These are phyloP conservation scores for Microbotryum violaceum DNA, from an alignment of 1,284 basidiomycete species.

Conservation along the genomic window DNA sequence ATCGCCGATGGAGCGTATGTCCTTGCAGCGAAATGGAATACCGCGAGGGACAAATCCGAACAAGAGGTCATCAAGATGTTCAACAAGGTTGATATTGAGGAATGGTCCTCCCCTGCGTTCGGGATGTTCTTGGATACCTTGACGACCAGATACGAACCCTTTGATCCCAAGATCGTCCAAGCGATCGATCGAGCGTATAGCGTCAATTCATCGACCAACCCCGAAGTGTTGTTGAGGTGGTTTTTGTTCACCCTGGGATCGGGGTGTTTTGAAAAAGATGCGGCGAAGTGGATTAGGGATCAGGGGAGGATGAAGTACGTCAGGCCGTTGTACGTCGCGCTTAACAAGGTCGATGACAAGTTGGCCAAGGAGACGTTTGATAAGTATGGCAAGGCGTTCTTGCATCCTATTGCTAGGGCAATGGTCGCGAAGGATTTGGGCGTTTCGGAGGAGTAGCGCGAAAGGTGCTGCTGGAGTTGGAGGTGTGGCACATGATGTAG, in stretches of 20 bases:
- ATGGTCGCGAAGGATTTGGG: conserved; percentile 57
- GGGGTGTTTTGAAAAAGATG: conserved; percentile 43
- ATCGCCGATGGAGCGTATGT: conserved; percentile 56
- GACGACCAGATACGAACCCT: conserved; percentile 44
- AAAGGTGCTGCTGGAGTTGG: not conserved
- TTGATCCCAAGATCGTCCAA: conserved; percentile 49
- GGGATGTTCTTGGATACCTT: conserved; percentile 61
- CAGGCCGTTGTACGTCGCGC: conserved; percentile 47
- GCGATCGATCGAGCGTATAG: conserved; percentile 56
- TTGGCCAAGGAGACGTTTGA: conserved; percentile 53
- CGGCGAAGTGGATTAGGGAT: conserved; percentile 28
- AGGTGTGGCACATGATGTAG: not conserved
- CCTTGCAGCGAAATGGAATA: conserved; percentile 71
- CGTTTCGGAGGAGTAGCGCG: no score
- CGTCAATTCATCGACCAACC: conserved; percentile 52
- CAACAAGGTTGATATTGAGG: conserved; percentile 50
- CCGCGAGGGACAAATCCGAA: conserved; percentile 50
- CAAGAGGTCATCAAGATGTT: conserved; percentile 49
- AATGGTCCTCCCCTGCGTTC: conserved; percentile 59
- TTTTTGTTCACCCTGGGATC: conserved; percentile 43
- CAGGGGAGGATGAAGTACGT: conserved; percentile 63
- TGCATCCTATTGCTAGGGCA: conserved; percentile 67
- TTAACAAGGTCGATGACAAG: conserved; percentile 51
- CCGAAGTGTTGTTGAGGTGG: conserved; percentile 46
- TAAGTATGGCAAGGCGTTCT: conserved; percentile 41